Base-by-base conservation (phyloP, 345 rosid genomes). In the Hibiscus syriacus region DNA sequence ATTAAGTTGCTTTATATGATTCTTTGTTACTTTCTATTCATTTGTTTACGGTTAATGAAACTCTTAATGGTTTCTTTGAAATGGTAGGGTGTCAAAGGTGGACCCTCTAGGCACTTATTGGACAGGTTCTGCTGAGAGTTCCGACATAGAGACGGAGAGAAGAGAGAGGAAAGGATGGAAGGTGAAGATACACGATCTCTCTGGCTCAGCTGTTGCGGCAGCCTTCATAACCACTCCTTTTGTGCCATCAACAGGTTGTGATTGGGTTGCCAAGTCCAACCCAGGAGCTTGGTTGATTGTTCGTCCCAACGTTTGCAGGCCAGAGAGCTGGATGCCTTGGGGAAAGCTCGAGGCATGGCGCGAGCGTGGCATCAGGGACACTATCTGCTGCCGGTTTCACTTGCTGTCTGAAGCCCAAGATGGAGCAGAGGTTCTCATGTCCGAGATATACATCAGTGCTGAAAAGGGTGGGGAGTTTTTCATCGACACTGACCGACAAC, bases 141-240 rank as follows among this genome's bases (percentile, higher is more conserved):
- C 70, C 0, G 90, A 85, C 69, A 54, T 86, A 27, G 97, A 85
- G 72, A 72, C 77, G 2, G 92, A 88, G 74, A 83, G 95, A 75
- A 84, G 95, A 60, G 98, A 92, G 76, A 84, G 98, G 59, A 92
- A 90, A 74, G 95, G 98, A 56, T 92, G 98, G 98, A 92, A 90
- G 77, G 98, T 90, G 87, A 90, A 86, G 85, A 90, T 92, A 76
- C 98, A 92, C 2, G 95, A 92, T 78, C 94, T 90, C 75, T 92
- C 95, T 55, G 98, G 98, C 70, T 86, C 98, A 5, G 98, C 92
- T 26, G 97, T 92, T 67, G 97, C 96, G 3, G 97, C 92, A 58
- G 95, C 97, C 78, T 92, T 92, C 87, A 90, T 92, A 78, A 92
- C 98, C 53, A 92, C 98, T 71, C 98, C 97, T 14, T 92, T 92